Percentiles rank a stretch among this genome's conserved stretches.
phyloP scores from a whole-genome alignment of 805 yeast species.

The Zygosaccharomyces kombuchaensis region DNA sequence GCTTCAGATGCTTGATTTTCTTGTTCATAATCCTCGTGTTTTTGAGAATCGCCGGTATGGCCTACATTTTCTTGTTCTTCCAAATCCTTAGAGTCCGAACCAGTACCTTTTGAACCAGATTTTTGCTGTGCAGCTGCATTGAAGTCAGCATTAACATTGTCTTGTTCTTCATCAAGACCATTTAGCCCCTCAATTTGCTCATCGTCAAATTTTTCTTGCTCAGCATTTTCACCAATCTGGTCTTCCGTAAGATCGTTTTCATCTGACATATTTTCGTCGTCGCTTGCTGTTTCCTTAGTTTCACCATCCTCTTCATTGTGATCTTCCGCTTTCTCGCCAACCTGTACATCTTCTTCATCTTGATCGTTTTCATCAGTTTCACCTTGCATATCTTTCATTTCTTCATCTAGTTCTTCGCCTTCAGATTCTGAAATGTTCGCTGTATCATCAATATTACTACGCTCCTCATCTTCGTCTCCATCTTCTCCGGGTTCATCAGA shows the following conservation, averaged over 20 bases:
- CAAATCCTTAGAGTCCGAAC: constrained; percentile 48
- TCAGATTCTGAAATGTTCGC: constrained; percentile 13
- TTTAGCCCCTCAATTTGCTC: constrained; percentile 53
- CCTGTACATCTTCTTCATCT: constrained; percentile 32
- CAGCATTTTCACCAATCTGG: constrained; percentile 30
- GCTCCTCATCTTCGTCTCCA: constrained; percentile 73
- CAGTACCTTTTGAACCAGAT: constrained; percentile 57
- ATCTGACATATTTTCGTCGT: constrained; percentile 25
- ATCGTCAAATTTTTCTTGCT: constrained; percentile 38
- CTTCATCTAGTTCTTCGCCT: constrained; percentile 30
- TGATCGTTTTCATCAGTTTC: constrained; percentile 28
- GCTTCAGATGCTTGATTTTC: constrained; percentile 39
- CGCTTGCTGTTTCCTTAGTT: constrained; percentile 35
- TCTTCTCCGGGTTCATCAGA: constrained; percentile 44
- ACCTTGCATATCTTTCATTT: constrained; percentile 32
- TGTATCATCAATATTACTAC: constrained; percentile 42
- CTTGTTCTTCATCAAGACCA: constrained; percentile 43
- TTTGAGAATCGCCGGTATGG: constrained; percentile 52
- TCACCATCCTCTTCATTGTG: constrained; percentile 32
- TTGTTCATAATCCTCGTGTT: constrained; percentile 40
- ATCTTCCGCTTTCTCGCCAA: constrained; percentile 27
- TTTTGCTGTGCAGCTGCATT: constrained; percentile 59
- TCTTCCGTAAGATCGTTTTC: constrained; percentile 36
- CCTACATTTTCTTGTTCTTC: constrained; percentile 67
- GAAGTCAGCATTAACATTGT: constrained; percentile 46